Percentiles rank a stretch among this genome's conserved stretches.
These are phyloP conservation scores for Jatropha curcas DNA, from an alignment of 345 rosid genomes.

Conservation along the genomic window DNA sequence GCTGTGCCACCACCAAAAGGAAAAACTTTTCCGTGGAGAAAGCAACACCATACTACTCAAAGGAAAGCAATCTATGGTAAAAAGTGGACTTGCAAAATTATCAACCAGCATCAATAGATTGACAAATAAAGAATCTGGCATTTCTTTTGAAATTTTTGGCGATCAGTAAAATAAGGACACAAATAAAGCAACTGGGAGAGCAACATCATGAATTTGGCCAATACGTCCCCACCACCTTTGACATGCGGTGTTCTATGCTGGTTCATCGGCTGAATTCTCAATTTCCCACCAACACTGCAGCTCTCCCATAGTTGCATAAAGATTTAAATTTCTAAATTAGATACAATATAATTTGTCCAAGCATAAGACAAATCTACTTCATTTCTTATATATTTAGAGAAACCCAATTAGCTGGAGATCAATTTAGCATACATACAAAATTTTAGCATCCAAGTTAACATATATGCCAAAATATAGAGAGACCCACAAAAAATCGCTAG, in stretches of 20 bases:
- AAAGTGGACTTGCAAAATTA: background rate
- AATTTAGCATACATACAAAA: background rate
- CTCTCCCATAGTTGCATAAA: background rate
- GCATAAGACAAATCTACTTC: background rate
- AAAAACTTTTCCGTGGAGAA: background rate
- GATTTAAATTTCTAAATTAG: background rate
- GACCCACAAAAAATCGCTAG: constrained; percentile 4
- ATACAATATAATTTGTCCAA: background rate
- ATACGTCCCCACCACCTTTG: constrained; percentile 5
- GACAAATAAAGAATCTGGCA: background rate
- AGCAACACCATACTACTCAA: background rate
- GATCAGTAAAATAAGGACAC: background rate
- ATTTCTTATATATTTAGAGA: background rate
- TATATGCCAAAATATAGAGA: background rate
- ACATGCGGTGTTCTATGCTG: background rate
- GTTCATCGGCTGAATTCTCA: too few relatives aligned
- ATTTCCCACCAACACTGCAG: background rate
- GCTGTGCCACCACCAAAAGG: background rate
- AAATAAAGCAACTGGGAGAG: background rate
- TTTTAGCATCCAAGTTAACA: background rate
- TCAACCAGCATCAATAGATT: background rate
- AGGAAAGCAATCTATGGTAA: background rate
- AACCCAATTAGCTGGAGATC: background rate
- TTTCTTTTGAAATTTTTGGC: background rate
- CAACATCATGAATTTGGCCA: constrained; percentile 16